Evolutionary conservation across 2,329 filamentous ascomycete genomes (phyloP).

Genomic region (Ophiostoma piceae): DNA sequence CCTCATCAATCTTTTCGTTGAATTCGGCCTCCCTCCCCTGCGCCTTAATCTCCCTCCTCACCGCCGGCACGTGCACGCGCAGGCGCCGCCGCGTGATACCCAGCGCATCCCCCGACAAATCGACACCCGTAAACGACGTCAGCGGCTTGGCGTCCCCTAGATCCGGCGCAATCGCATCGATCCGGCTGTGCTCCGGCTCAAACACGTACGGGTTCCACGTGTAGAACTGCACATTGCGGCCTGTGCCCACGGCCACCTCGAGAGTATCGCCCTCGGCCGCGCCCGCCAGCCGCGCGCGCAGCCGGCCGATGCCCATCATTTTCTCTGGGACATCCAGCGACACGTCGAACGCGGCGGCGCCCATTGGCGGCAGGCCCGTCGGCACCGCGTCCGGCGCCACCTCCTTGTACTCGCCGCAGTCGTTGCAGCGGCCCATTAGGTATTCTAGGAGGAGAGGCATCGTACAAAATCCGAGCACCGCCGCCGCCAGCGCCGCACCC

Average conservation of each 20-base stretch:
- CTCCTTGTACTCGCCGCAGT: constrained; percentile 9
- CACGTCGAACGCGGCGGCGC: constrained; percentile 53
- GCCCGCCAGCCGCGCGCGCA: constrained; percentile 47
- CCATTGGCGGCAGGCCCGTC: constrained; percentile 36
- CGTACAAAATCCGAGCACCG: constrained; percentile 28
- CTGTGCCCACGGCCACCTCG: constrained; percentile 59
- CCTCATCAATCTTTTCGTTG: constrained; percentile 25
- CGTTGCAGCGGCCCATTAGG: constrained; percentile 24
- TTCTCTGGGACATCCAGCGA: constrained; percentile 54
- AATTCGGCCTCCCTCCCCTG: constrained; percentile 25
- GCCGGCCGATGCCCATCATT: constrained; percentile 49
- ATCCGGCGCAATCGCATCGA: constrained; percentile 2
- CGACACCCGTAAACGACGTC: constrained; percentile 56
- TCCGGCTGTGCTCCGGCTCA: constrained; percentile 25
- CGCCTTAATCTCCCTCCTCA: constrained; percentile 39
- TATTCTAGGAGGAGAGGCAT: constrained; percentile 27
- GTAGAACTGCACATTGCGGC: constrained; percentile 56
- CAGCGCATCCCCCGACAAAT: constrained; percentile 57
- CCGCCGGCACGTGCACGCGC: constrained; percentile 39
- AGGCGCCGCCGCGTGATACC: constrained; percentile 52
- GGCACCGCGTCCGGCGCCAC: constrained; percentile 22
- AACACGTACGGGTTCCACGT: constrained; percentile 42
- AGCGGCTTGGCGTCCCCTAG: constrained; percentile 32
- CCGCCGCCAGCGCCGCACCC: constrained; percentile 28
- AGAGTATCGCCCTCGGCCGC: constrained; percentile 53